Base-by-base conservation (phyloP, 2,329 filamentous ascomycete genomes). In the Colletotrichum shisoi region DNA sequence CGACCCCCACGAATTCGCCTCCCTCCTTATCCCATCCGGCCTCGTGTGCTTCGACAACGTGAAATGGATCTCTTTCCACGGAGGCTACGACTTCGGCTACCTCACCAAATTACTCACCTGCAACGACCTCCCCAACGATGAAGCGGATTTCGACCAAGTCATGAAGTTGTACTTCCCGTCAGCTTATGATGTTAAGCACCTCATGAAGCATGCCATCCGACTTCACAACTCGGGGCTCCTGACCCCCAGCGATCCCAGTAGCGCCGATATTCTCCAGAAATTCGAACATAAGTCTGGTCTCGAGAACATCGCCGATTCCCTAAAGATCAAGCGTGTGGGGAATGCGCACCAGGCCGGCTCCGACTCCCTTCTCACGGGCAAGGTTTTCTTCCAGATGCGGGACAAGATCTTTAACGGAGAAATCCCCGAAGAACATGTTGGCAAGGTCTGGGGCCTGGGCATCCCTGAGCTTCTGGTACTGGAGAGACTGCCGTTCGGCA, bases 11-110 rank as follows among this genome's bases (percentile, higher is more conserved):
- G 90, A 93, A 61, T 99, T 99, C 75, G 95, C 94, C 4, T 88
- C 94, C 1, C 84, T 97, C 34, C 85, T 99, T 69, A 96, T 96
- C 63, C 94, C 92, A 56, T 98, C 95, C 1, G 95, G 95, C 9
- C 85, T 99, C 52, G 93, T 96, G 13, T 90, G 95, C 73, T 88
- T 92, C 71, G 89, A 95, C 45, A 89, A 96, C 65, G 91, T 97
- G 62, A 90, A 93, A 76, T 99, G 95, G 95, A 92, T 99, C 70
- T 96, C 93, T 4, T 98, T 98, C 80, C 95, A 99, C 78, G 95
- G 93, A 34, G 95, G 94, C 68, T 99, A 99, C 79, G 95, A 99
- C 81, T 98, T 99, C 79, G 95, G 94, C 56, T 98, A 98, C 75
- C 84, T 99, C 53, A 94, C 96, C 75, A 99, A 99, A 80, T 89